Base-by-base conservation (phyloP, 257 asterid species). In the Euphrasia confusa region DNA sequence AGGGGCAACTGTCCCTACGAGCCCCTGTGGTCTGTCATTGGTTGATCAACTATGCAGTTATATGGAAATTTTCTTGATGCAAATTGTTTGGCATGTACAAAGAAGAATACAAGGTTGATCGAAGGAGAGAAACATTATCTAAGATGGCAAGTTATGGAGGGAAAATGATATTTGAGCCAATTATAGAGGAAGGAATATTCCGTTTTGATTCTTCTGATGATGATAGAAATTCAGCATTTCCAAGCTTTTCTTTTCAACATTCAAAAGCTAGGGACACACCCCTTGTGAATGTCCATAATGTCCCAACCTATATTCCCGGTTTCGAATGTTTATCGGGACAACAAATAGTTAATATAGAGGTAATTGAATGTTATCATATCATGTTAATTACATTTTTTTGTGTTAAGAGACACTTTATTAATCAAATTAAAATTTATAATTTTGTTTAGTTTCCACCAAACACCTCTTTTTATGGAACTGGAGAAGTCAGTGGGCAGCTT, bases 391-490 rank as follows among this genome's bases (percentile, higher is more conserved):
- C 10, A 2, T 39, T 11, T 14, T 14, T 67, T 32, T 27, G 21
- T 39, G 42, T 68, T 54, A 21, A 21, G 24, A 21, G 24, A 21
- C 24, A 21, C 24, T 21, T 10, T 7, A 11, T 48, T 80, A 44
- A 70, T 79, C 62, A 10, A 48, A 8, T 28, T 64, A 60, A 50
- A 56, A 61, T 58, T 64, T 60, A 27, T 55, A 62, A 30, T 74
- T 50, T 13, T 30, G 45, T 79, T 64, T 76, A 92, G 99, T 80
- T 93, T 74, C 99, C 95, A 17, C 66, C 73, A 2, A 89, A 82
- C 74, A 89, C 97, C 71, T 84, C 97, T 17, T 82, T 92, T 79
- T 92, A 89, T 57, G 97, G 99, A 67, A 89, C 99, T 26, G 99
- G 99, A 80, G 99, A 92, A 78, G 97, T 80, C 63, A 62, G 70